These are phyloP conservation scores for Rhododendron simsii DNA, from an alignment of 148 eudicot genomes.

Conservation along the genomic window DNA sequence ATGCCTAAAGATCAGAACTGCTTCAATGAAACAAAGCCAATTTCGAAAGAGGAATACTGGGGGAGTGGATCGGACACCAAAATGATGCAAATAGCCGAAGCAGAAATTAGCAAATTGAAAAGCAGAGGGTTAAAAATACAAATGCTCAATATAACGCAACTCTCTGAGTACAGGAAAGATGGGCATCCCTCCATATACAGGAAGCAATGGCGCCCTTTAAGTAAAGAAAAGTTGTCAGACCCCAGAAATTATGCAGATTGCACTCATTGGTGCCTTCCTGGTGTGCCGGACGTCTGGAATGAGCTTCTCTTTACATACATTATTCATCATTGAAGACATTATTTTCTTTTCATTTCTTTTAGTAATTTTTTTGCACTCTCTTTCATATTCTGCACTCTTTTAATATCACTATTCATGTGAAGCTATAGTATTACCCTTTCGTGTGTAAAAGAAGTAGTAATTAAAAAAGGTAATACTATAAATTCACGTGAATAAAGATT, in stretches of 20 bases:
- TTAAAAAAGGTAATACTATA: too few species aligned
- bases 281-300: neutral
- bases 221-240: neutral
- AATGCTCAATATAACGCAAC: constrained; percentile 13
- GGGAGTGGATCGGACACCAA: constrained; percentile 47
- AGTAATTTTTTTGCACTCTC: neutral
- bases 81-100: constrained; percentile 12
- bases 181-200: constrained; percentile 11
- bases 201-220: neutral
- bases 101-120: neutral
- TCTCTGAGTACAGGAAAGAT: constrained; percentile 13
- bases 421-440: too few species aligned
- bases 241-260: neutral
- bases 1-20: constrained; percentile 28
- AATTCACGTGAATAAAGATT: too few species aligned
- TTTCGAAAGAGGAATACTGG: constrained; percentile 30
- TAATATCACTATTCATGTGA: neutral
- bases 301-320: neutral
- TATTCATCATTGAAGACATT: neutral
- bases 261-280: neutral
- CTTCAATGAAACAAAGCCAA: constrained; percentile 45
- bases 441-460: too few species aligned
- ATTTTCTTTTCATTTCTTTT: neutral
- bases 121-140: neutral
- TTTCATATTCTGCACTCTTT: neutral